Evolutionary conservation across 2,329 filamentous ascomycete genomes (phyloP).

Genomic region (Metarhizium robertsii): DNA sequence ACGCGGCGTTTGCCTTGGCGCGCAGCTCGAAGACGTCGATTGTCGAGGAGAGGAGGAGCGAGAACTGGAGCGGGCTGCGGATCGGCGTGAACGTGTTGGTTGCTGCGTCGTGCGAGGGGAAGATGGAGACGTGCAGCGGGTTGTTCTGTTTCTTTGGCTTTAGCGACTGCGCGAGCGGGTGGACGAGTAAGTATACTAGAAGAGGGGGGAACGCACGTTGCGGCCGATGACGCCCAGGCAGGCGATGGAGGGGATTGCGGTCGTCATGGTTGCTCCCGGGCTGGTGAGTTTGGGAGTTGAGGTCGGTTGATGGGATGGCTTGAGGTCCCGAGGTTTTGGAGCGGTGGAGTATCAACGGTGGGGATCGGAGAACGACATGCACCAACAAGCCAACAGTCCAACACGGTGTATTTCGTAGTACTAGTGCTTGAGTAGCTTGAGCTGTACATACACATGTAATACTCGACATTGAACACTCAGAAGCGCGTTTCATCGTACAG

Average conservation of each 20-base stretch:
- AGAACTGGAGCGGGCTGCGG: constrained; percentile 77
- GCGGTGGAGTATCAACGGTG: no score
- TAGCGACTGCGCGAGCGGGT: background rate
- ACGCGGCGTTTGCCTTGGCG: constrained; percentile 54
- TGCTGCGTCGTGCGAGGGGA: constrained; percentile 60
- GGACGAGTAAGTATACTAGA: background rate
- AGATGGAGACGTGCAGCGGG: constrained; percentile 85
- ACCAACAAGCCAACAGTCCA: no score
- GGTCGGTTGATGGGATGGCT: background rate
- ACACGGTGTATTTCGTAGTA: no score
- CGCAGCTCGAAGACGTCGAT: constrained; percentile 92
- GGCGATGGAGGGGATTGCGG: constrained; percentile 69
- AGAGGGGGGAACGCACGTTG: constrained; percentile 51
- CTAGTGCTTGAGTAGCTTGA: no score
- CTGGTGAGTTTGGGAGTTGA: background rate
- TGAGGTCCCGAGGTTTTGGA: no score
- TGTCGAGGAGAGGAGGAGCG: constrained; percentile 80
- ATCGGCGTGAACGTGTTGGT: constrained; percentile 45
- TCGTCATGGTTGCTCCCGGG: constrained; percentile 35
- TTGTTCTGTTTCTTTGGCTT: constrained; percentile 61
- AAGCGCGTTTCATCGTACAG: no score
- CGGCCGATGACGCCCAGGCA: constrained; percentile 92
- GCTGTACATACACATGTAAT: no score
- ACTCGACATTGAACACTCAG: no score
- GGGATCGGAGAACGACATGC: no score